These are phyloP conservation scores for Aspergillus nanangensis DNA, from an alignment of 495 filamentous ascomycete species.

Conservation along the genomic window DNA sequence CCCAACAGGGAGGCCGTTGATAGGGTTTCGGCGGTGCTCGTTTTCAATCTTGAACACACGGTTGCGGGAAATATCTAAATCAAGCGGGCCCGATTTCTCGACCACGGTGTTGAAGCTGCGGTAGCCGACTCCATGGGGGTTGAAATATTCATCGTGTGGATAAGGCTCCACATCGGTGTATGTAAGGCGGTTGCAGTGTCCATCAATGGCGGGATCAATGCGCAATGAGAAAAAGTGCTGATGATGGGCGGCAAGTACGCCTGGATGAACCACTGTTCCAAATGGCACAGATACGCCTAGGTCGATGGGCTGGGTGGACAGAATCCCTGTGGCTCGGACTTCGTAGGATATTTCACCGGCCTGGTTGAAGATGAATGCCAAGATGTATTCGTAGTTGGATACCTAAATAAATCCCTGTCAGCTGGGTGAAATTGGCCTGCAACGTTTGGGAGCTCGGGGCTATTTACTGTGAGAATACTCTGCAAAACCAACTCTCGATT, in stretches of 20 bases:
- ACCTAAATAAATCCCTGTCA: too few species aligned
- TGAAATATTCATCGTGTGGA: not conserved
- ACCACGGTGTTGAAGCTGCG: not conserved
- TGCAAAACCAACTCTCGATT: not conserved
- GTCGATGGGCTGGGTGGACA: constrained; percentile 68
- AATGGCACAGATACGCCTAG: constrained; percentile 40
- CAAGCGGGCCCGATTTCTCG: not conserved
- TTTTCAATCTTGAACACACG: not conserved
- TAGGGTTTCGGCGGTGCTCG: not conserved
- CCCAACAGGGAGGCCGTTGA: not conserved
- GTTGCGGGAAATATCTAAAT: not conserved
- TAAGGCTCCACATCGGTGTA: not conserved
- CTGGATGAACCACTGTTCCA: constrained; percentile 73
- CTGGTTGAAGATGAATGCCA: constrained; percentile 73
- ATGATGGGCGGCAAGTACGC: constrained; percentile 64
- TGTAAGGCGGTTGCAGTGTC: constrained; percentile 16
- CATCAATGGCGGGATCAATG: constrained; percentile 70
- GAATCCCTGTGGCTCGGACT: constrained; percentile 70
- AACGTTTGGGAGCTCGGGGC: too few species aligned
- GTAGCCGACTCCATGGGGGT: not conserved
- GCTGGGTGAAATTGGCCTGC: too few species aligned
- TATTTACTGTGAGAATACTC: not conserved
- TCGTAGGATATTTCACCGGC: constrained; percentile 69
- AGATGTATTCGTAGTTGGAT: constrained; percentile 71
- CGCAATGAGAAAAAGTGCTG: constrained; percentile 81